Percentiles rank a stretch among this genome's conserved stretches.
Evolutionary conservation across 2,329 filamentous ascomycete genomes (phyloP).

Genomic region (Aspergillus fijiensis): DNA sequence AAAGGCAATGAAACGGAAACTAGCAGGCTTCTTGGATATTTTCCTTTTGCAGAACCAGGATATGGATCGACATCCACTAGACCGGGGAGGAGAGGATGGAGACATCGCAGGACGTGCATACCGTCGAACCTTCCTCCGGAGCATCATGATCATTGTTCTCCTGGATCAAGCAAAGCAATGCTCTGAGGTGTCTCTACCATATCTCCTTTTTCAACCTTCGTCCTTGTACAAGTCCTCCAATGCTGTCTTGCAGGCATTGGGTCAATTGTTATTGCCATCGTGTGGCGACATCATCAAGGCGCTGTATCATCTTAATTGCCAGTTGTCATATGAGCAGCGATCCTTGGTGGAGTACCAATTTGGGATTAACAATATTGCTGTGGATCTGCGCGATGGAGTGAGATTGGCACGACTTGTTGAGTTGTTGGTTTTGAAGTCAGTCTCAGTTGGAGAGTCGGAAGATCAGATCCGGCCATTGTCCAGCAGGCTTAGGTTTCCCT

Average conservation of each 20-base stretch:
- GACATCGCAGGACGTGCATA: slow-evolving; percentile 51
- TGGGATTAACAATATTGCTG: slow-evolving; percentile 58
- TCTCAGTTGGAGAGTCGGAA: slow-evolving; percentile 23
- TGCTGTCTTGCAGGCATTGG: slow-evolving; percentile 53
- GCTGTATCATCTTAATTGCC: slow-evolving; percentile 58
- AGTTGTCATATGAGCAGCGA: slow-evolving; percentile 55
- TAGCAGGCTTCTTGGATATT: slow-evolving; percentile 55
- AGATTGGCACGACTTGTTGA: slow-evolving; percentile 61
- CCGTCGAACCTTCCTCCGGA: slow-evolving; percentile 57
- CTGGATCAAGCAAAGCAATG: slow-evolving; percentile 56
- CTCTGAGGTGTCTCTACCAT: slow-evolving; percentile 28
- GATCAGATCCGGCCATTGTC: slow-evolving; percentile 51
- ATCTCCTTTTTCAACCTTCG: slow-evolving; percentile 52
- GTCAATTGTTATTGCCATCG: slow-evolving; percentile 57
- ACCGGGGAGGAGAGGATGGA: slow-evolving; percentile 35
- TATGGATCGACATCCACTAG: slow-evolving; percentile 30
- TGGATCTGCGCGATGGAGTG: slow-evolving; percentile 63
- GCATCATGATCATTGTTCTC: slow-evolving; percentile 60
- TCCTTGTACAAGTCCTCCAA: slow-evolving; percentile 59
- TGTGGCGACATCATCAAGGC: slow-evolving; percentile 58
- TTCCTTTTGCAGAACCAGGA: slow-evolving; percentile 62
- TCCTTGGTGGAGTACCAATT: slow-evolving; percentile 61
- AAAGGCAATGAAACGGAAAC: slow-evolving; percentile 39
- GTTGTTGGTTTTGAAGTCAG: slow-evolving; percentile 51
- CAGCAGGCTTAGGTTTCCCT: slow-evolving; percentile 59